Evolutionary conservation across 257 asterid species (phyloP), one percentile per base, ranked within the genome.

Genomic region (Rhazya stricta): DNA sequence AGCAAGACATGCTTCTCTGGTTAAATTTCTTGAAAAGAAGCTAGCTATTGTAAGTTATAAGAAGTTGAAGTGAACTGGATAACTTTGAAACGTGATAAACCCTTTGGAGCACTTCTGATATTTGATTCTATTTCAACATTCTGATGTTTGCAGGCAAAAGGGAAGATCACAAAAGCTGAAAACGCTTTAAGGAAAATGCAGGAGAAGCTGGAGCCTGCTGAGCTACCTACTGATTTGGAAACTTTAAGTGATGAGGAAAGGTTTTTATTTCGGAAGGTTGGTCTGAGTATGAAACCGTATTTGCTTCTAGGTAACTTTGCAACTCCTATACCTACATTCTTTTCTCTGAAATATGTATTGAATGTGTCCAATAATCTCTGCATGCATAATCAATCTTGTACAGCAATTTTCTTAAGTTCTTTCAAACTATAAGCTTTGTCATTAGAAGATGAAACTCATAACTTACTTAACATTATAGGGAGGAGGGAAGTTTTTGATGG

Each of bases 401-500:
- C 16, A 53, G 58, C 58, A 37, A 39, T 66, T 51, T 39, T 67
- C 25, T 43, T n/a, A 4, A 50, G 15, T 30, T 29, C 74, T 50
- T 51, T 56, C 48, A 10, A 53, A 30, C n/a, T 41, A 23, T 34
- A 27, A 21, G 50, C 27, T 67, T 56, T 7, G 27, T 46, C 30
- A 10, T 67, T 37, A 21, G 53, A 57, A 58, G 78, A 51, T 34
- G 27, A 25, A 70, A 74, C 78, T 61, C 68, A 63, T 69, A 61
- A 32, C 27, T 73, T 50, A 43, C 60, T 25, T 82, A 77, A 53
- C 30, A 46, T 77, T 79, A 57, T 69, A 93, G 98, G 98, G 79
- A 90, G 97, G 85, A 86, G 97, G 66, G 97, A 83, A 50, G 77
- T 94, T 42, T 94, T 92, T 74, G 97, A 86, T 76, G 99, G 99